A percentile compares a stretch with the other conserved stretches of the same genome.
phyloP scores from a whole-genome alignment of 331 rosid species.

The Quercus phellos region DNA sequence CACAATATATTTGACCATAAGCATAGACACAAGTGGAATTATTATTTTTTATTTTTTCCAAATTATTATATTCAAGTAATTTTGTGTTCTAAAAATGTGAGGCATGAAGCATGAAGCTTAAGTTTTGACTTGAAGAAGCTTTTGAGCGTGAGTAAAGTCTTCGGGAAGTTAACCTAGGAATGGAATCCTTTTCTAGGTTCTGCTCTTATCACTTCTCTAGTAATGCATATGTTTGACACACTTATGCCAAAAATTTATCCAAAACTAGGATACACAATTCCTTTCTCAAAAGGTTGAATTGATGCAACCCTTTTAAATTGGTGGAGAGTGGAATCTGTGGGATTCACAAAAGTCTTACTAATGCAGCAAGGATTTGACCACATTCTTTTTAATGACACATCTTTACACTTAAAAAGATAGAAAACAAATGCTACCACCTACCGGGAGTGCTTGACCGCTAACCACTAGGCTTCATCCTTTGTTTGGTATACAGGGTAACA shows the following conservation, averaged over 20 bases:
- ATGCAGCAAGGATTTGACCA: neutral
- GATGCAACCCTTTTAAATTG: neutral
- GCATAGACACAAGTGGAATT: too few relatives aligned
- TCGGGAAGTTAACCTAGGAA: neutral
- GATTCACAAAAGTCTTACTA: neutral
- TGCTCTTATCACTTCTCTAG: neutral
- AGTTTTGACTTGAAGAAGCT: too few relatives aligned
- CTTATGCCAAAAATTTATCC: neutral
- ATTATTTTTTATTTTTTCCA: neutral
- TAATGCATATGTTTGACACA: neutral
- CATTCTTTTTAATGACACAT: neutral
- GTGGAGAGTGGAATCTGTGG: neutral
- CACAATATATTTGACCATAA: too few relatives aligned
- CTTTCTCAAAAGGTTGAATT: neutral
- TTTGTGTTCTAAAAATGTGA: constrained; percentile 19
- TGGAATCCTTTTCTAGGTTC: neutral
- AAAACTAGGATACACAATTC: neutral
- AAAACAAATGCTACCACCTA: neutral
- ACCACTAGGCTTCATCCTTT: neutral
- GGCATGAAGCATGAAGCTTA: neutral
- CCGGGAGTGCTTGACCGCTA: neutral
- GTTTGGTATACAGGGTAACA: neutral
- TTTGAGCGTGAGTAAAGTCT: too few relatives aligned
- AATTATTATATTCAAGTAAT: neutral
- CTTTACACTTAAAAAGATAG: neutral